Percentiles rank a stretch among this genome's conserved stretches.
Evolutionary conservation across 2,329 filamentous ascomycete genomes (phyloP).

Genomic region (Cladosporium oxysporum): DNA sequence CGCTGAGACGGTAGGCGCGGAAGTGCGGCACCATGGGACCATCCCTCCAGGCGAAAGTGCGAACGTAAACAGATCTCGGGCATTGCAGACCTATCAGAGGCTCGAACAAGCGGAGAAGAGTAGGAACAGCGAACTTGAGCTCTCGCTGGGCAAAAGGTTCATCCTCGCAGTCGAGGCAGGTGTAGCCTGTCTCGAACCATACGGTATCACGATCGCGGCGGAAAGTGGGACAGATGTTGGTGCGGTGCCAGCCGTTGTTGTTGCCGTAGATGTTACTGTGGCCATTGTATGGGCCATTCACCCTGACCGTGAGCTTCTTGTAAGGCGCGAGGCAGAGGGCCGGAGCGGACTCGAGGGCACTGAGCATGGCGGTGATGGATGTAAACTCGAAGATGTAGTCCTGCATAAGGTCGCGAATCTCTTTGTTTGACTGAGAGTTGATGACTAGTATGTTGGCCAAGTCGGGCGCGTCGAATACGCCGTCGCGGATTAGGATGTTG

Average conservation of each 20-base stretch:
- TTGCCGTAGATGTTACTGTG: not conserved
- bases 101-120: not conserved
- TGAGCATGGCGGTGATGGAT: not conserved
- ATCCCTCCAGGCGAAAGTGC: too few species aligned
- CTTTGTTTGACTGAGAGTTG: not conserved
- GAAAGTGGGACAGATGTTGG: not conserved
- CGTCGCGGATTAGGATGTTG: not conserved
- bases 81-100: not conserved
- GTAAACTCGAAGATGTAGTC: too few species aligned
- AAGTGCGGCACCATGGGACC: too few species aligned
- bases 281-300: not conserved
- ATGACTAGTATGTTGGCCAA: not conserved
- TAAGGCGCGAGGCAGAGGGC: not conserved
- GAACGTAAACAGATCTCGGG: too few species aligned
- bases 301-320: not conserved
- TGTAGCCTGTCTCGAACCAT: not conserved
- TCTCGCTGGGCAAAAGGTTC: not conserved
- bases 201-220: not conserved
- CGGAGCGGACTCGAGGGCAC: not conserved
- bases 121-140: not conserved
- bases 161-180: not conserved
- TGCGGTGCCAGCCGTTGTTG: not conserved
- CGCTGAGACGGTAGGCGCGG: not conserved
- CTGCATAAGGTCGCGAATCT: too few species aligned
- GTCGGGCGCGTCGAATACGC: not conserved